These are phyloP conservation scores for Amesomyces nigricolor DNA, from an alignment of 2,329 filamentous ascomycete species.

Conservation along the genomic window DNA sequence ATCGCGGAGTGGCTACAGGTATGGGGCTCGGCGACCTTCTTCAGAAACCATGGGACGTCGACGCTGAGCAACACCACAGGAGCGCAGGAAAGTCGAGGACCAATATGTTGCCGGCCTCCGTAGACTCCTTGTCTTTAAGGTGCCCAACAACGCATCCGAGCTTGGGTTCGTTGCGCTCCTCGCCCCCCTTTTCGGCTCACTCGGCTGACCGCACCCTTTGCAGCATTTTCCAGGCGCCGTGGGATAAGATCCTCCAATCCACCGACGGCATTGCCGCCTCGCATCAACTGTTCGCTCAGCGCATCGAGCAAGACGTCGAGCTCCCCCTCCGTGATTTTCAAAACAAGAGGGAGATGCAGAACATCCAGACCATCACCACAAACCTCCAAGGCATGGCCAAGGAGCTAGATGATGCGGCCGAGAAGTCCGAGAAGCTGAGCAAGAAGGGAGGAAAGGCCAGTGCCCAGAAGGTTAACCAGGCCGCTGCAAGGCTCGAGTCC, in stretches of 20 bases:
- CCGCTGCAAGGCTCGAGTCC: constrained; percentile 66
- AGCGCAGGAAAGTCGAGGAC: constrained; percentile 88
- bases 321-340: constrained; percentile 71
- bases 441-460: constrained; percentile 74
- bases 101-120: constrained; percentile 76
- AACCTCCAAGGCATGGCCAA: constrained; percentile 77
- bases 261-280: constrained; percentile 76
- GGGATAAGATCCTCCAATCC: constrained; percentile 78
- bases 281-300: constrained; percentile 72
- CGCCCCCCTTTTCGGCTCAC: not conserved
- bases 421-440: constrained; percentile 76
- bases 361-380: constrained; percentile 72
- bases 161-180: constrained; percentile 63
- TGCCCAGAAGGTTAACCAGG: constrained; percentile 70
- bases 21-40: constrained; percentile 31
- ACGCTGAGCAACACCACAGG: constrained; percentile 48
- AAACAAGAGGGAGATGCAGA: constrained; percentile 68
- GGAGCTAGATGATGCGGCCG: constrained; percentile 77
- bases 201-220: not conserved
- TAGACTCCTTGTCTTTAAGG: constrained; percentile 69
- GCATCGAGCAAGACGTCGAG: constrained; percentile 86
- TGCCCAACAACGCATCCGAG: constrained; percentile 70
- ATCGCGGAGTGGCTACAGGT: constrained; percentile 98
- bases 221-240: constrained; percentile 85
- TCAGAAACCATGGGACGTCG: not conserved